Conservation (phyloP, 331 rosid species). For the Rhamnella rubrinervis region DNA sequence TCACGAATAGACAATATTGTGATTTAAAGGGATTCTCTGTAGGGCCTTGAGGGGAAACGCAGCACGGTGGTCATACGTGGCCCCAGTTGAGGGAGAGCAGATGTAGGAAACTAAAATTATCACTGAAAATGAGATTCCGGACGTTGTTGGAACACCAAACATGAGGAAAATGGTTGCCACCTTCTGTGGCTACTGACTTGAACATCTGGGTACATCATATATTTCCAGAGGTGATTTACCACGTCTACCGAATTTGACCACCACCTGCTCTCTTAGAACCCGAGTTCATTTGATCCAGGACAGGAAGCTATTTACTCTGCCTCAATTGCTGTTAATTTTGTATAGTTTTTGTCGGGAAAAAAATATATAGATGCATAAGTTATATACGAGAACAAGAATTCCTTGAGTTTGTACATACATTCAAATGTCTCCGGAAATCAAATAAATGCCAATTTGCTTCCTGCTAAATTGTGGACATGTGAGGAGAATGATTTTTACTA, state of each 20-base stretch:
- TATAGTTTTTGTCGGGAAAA: conserved; percentile 36
- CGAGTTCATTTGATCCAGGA: not conserved
- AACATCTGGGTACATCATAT: not conserved
- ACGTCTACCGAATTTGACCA: not conserved
- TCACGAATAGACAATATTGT: conserved; percentile 49
- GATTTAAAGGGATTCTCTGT: conserved; percentile 20
- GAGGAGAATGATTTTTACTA: too few relatives aligned
- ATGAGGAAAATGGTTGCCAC: conserved; percentile 1
- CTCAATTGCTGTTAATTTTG: conserved; percentile 24
- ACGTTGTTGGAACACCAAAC: conserved; percentile 6
- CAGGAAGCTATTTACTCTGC: conserved; percentile 5
- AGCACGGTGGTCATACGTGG: not conserved
- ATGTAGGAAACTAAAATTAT: not conserved
- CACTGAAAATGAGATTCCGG: not conserved
- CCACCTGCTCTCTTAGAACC: conserved; percentile 4
- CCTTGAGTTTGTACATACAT: conserved; percentile 48
- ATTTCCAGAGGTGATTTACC: not conserved
- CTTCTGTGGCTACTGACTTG: not conserved
- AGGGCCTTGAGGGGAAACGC: conserved; percentile 14
- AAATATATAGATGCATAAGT: conserved; percentile 35
- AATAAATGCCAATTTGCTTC: not conserved
- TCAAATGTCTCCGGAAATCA: conserved; percentile 38
- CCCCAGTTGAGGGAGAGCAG: conserved; percentile 25
- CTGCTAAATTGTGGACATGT: not conserved
- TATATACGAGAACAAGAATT: conserved; percentile 29